Base-by-base conservation (phyloP, 352 stramenopile genomes). In the Globisporangium abappressorium region DNA sequence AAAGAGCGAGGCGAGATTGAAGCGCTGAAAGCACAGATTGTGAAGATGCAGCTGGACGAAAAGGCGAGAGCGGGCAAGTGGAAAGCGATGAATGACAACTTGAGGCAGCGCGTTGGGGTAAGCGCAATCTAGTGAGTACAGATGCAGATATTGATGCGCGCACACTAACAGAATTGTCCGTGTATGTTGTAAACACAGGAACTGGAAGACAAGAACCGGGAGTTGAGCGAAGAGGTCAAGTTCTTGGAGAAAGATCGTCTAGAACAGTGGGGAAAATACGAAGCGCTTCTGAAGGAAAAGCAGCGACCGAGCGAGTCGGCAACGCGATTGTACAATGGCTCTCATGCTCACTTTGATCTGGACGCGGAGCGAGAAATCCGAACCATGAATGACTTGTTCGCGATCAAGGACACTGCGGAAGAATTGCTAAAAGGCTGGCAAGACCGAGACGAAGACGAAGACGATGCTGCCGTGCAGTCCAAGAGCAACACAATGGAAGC, bases 11-110 rank as follows among this genome's bases (percentile, higher is more conserved):
- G 69, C 11, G 85, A 94, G 69, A 78, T 94, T 0, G 89, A 93
- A 56, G 72, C 76, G 28, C 72, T 96, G 14, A 93, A 92, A 68
- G 89, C 89, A 2, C 87, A 95, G 57, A 90, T 96, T 33, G 82
- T 93, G 55, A 90, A 87, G 24, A 81, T 95, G 65, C 78, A 96
- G 57, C 58, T 94, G 20, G 89, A 96, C 20, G 81, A 92, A 57
- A 84, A 81, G 53, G 64, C 70, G 46, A 66, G 78, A 60, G 69
- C 70, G 64, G 70, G 24, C 46, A 95, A 94, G 58, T 82, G 76
- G 66, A 96, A 95, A 68, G 74, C 76, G 36, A 80, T 70, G 43
- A 90, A 78, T 34, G 84, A 95, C 18, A 87, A 77, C 8, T 69
- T 95, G 30, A 75, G 85, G 26, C 82, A 91, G 57, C 76, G 87